These are phyloP conservation scores for Pichia eremophila DNA, from an alignment of 805 yeast species.

Conservation along the genomic window DNA sequence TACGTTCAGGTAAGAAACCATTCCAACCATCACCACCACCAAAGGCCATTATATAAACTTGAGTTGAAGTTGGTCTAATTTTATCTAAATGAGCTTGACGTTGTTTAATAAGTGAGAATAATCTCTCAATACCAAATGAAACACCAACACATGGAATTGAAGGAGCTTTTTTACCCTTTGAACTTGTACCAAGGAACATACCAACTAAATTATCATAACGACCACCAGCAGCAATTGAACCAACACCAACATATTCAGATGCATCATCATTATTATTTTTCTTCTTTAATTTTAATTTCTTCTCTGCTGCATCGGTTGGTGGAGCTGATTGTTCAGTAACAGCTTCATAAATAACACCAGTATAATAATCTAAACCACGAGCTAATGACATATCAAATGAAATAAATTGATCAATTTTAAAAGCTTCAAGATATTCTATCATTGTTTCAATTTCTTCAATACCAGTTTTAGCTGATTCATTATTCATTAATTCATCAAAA, in stretches of 20 bases:
- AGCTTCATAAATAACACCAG: constrained; percentile 94
- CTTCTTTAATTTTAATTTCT: constrained; percentile 36
- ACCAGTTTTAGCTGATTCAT: constrained; percentile 73
- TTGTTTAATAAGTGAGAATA: constrained; percentile 81
- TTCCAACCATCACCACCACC: constrained; percentile 97
- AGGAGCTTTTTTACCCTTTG: constrained; percentile 53
- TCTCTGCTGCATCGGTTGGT: constrained; percentile 66
- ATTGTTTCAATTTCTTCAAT: constrained; percentile 68
- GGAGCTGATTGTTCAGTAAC: constrained; percentile 97
- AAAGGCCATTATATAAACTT: constrained; percentile 93
- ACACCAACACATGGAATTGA: constrained; percentile 96
- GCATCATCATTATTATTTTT: constrained; percentile 49
- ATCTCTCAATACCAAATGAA: constrained; percentile 93
- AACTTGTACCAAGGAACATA: constrained; percentile 81
- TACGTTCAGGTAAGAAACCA: constrained; percentile 87
- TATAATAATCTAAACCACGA: constrained; percentile 94
- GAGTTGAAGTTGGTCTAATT: constrained; percentile 79
- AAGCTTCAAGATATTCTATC: constrained; percentile 74
- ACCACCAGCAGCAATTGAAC: constrained; percentile 98
- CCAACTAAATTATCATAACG: constrained; percentile 95
- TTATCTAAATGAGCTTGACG: constrained; percentile 54
- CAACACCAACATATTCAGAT: constrained; percentile 94
- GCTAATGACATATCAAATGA: constrained; percentile 93
- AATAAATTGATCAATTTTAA: constrained; percentile 55
- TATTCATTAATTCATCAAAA: constrained; percentile 50